Evolutionary conservation across 73 alveolate genomes (phyloP), one percentile per base, ranked within the genome.

Genomic region (Diophrys sp.): DNA sequence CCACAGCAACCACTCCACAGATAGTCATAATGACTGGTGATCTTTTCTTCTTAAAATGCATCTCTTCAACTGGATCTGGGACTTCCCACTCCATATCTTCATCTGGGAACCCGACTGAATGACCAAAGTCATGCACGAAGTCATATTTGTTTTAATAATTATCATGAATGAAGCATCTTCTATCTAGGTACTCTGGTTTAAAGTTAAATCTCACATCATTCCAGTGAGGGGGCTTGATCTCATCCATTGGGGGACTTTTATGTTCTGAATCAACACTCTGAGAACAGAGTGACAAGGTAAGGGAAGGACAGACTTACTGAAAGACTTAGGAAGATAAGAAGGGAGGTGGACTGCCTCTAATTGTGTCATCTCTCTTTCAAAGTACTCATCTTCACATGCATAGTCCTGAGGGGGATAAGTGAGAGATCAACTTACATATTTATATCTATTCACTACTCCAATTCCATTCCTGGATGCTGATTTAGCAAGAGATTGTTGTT

Each of bases 41-140:
- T 31, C 89, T 33, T 79, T 81, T 81, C 89, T 81, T 81, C 74
- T 81, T 81, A 33, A 73, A 81, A 73, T 81, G 89, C 82, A 73
- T 81, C 30, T 80, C 82, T 0, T 54, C 54, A 30, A 56, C 31
- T 26, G 89, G 89, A 33, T 81, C 89, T 53, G 89, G 89, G 66
- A 55, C 26, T 81, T 81, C 89, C 33, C 44, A 72, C n/a, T 81
- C 89, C 33, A 81, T 28, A 29, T 81, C 89, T 57, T 81, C 89
- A 56, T 81, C 89, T 28, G 69, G 71, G 83, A 44, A 73, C 30
- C 89, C 89, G 26, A 81, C 29, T n/a, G 89, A 70, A 56, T 81
- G 89, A 32, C 74, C 83, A 29, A 14, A 11, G 56, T 81, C 89
- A 33, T 81, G 89, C 27, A 24, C 66, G 73, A 81, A 81, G 73